phyloP scores from a whole-genome alignment of 495 filamentous ascomycete species.

The Neurospora sp. region DNA sequence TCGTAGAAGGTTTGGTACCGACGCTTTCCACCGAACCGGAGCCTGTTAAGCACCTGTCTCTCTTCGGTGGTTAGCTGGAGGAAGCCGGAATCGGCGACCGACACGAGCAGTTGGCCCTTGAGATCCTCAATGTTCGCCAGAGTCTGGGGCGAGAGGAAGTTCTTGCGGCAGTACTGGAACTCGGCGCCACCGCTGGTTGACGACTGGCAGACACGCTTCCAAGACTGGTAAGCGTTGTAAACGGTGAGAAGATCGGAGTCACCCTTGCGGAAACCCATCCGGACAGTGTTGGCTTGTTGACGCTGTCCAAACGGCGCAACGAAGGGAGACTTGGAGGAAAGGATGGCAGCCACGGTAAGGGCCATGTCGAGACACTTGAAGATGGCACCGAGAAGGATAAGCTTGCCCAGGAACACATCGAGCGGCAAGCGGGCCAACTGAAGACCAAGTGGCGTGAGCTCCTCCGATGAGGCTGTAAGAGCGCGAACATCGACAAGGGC shows the following conservation, averaged over 20 bases:
- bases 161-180: conserved; percentile 81
- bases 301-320: conserved; percentile 72
- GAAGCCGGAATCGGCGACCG: conserved; percentile 73
- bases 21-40: conserved; percentile 34
- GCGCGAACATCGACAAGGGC: conserved; percentile 89
- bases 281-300: conserved; percentile 65
- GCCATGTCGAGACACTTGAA: conserved; percentile 87
- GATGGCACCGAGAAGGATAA: conserved; percentile 71
- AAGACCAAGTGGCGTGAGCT: conserved; percentile 73
- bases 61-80: conserved; percentile 62
- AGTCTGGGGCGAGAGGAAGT: conserved; percentile 75
- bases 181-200: conserved; percentile 55
- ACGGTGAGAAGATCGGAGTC: conserved; percentile 87
- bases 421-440: conserved; percentile 83
- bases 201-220: conserved; percentile 64
- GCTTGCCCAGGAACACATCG: conserved; percentile 89
- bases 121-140: conserved; percentile 87
- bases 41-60: conserved; percentile 50
- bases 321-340: conserved; percentile 94
- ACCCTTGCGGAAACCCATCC: conserved; percentile 68
- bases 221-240: conserved; percentile 85
- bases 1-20: conserved; percentile 68
- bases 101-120: conserved; percentile 77
- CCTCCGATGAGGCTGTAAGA: conserved; percentile 59
- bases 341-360: conserved; percentile 80